Conservation (phyloP, 1,139 yeast species). For the Nadsonia commutata region DNA sequence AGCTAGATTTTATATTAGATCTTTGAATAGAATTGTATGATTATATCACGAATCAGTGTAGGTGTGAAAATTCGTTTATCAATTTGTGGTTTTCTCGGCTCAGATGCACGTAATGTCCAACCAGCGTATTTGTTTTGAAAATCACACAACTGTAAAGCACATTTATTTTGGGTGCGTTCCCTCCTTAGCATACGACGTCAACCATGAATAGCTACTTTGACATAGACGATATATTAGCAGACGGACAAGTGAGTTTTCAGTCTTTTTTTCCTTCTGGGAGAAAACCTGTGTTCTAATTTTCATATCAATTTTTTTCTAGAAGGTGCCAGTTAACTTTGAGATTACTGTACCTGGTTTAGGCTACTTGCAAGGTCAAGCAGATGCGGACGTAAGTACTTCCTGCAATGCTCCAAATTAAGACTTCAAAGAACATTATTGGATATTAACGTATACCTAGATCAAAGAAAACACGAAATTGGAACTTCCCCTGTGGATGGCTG, state of each 20-base stretch:
- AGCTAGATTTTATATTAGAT: no score
- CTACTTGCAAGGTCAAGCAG: slow-evolving; percentile 72
- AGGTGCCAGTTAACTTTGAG: slow-evolving; percentile 66
- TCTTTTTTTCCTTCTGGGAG: neutral
- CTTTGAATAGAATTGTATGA: no score
- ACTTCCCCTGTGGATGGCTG: slow-evolving; percentile 84
- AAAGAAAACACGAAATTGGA: slow-evolving; percentile 54
- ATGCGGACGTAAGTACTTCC: slow-evolving; percentile 27
- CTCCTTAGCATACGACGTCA: neutral
- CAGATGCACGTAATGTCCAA: no score
- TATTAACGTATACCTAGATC: slow-evolving; percentile 25
- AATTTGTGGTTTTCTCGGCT: no score
- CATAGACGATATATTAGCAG: slow-evolving; percentile 79
- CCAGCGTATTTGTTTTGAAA: no score
- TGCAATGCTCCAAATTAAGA: no score
- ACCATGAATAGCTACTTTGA: slow-evolving; percentile 45
- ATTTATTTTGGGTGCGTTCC: neutral
- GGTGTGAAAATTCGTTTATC: no score
- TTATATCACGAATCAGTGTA: no score
- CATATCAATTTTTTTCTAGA: slow-evolving; percentile 25
- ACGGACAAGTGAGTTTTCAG: slow-evolving; percentile 30
- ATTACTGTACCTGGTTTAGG: slow-evolving; percentile 75
- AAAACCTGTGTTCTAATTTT: slow-evolving; percentile 6
- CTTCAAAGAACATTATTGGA: no score
- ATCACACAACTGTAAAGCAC: no score